Evolutionary conservation across 2,329 filamentous ascomycete species (phyloP).

Genomic region (Boeremia exigua): DNA sequence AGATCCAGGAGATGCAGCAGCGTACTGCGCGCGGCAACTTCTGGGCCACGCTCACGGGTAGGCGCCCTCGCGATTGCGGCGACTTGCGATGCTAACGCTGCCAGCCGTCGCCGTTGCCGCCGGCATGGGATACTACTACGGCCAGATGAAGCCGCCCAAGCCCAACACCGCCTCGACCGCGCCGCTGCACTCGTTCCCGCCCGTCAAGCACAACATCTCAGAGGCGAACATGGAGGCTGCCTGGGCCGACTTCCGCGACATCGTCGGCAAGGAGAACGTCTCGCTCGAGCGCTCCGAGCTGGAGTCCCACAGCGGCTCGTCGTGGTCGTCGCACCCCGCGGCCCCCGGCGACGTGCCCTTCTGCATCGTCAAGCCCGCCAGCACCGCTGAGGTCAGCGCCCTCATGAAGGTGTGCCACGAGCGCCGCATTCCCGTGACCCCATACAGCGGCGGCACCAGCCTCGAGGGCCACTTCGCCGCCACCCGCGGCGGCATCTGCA

Average conservation of each 20-base stretch:
- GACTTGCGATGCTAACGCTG: conserved; percentile 10
- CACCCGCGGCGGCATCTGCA: conserved; percentile 80
- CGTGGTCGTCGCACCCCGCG: conserved; percentile 65
- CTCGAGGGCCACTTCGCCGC: conserved; percentile 88
- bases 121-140: conserved; percentile 63
- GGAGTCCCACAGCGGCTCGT: conserved; percentile 64
- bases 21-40: conserved; percentile 46
- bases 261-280: conserved; percentile 69
- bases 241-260: conserved; percentile 67
- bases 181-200: conserved; percentile 55
- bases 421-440: conserved; percentile 82
- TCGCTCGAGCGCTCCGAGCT: conserved; percentile 62
- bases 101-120: conserved; percentile 59
- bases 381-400: conserved; percentile 81
- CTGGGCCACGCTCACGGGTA: conserved; percentile 40
- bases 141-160: conserved; percentile 56
- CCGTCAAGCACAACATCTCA: conserved; percentile 62
- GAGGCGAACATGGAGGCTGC: conserved; percentile 66
- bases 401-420: conserved; percentile 89
- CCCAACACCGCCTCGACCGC: conserved; percentile 62
- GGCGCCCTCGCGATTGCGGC: neutral
- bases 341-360: conserved; percentile 54
- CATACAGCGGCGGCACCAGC: conserved; percentile 86
- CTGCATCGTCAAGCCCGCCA: conserved; percentile 75
- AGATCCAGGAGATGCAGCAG: conserved; percentile 35